These are phyloP conservation scores for Helichrysum umbraculigerum DNA, from an alignment of 129 eudicot species.

Conservation along the genomic window DNA sequence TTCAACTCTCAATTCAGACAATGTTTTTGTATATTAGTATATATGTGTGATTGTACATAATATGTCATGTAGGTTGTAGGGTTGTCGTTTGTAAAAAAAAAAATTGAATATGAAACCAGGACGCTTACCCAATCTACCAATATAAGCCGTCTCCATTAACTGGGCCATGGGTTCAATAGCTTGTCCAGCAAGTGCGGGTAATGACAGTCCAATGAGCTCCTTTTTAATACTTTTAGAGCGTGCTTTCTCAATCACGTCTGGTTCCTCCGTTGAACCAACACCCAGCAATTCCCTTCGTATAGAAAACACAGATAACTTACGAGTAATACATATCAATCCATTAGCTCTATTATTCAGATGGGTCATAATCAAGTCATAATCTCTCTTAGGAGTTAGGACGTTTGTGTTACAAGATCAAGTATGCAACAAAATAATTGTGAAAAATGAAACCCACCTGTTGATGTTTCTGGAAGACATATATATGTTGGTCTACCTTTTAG, in stretches of 20 bases:
- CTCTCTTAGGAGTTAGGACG: not conserved
- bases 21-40: not conserved
- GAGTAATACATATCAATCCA: slow-evolving; percentile 5
- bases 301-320: slow-evolving; percentile 14
- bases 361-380: slow-evolving; percentile 2
- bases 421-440: not conserved
- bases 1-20: not conserved
- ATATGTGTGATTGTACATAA: not conserved
- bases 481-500: not conserved
- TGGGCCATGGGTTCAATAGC: slow-evolving; percentile 89
- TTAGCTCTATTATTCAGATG: not conserved
- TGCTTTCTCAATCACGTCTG: slow-evolving; percentile 20
- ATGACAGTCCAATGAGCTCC: slow-evolving; percentile 69
- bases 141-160: slow-evolving; percentile 94
- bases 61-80: not conserved
- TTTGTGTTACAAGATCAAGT: not conserved
- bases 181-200: slow-evolving; percentile 95
- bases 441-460: not conserved
- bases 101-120: not conserved
- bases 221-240: slow-evolving; percentile 47
- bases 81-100: not conserved
- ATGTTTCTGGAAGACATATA: not conserved
- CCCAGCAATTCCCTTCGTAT: slow-evolving; percentile 50
- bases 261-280: slow-evolving; percentile 30
- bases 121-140: slow-evolving; percentile 82